Conservation (phyloP, 2,329 filamentous ascomycete genomes). For the Aaosphaeria arxii region DNA sequence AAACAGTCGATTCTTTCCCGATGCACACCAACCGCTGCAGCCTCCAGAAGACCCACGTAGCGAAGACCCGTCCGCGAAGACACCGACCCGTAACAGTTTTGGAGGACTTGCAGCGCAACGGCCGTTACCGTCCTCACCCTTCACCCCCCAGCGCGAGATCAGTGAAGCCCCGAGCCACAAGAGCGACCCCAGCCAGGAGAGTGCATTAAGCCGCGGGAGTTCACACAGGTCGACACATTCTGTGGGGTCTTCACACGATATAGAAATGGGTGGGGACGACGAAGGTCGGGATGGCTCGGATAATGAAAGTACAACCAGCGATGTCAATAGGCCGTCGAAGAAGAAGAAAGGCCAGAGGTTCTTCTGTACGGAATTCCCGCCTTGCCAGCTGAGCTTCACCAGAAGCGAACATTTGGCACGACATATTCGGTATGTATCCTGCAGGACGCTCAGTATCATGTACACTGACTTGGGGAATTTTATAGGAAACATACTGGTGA, state of each 20-base stretch:
- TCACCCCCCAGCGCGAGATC: constrained; percentile 45
- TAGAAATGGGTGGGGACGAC: constrained; percentile 75
- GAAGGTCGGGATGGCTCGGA: constrained; percentile 55
- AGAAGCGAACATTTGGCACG: constrained; percentile 91
- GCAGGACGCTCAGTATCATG: constrained; percentile 1
- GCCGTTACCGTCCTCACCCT: constrained; percentile 43
- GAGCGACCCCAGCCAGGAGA: constrained; percentile 1
- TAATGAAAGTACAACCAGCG: constrained; percentile 48
- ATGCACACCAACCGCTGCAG: constrained; percentile 19
- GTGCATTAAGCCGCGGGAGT: constrained; percentile 51
- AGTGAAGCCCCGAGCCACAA: constrained; percentile 37
- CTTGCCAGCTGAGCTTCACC: constrained; percentile 92
- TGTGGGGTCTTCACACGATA: constrained; percentile 60
- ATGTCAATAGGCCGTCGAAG: constrained; percentile 73
- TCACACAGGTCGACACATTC: constrained; percentile 62
- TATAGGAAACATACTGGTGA: constrained; percentile 93
- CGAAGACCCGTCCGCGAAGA: constrained; percentile 50
- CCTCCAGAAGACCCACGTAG: constrained; percentile 29
- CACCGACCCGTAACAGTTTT: constrained; percentile 60
- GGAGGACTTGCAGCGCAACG: constrained; percentile 44
- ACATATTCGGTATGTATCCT: constrained; percentile 72
- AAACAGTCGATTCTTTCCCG: constrained; percentile 40
- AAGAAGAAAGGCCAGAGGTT: constrained; percentile 98
- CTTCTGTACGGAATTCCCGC: constrained; percentile 92
- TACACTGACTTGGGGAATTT: constrained; percentile 18